A percentile compares a stretch with the other conserved stretches of the same genome.
These are phyloP conservation scores for Heritiera littoralis DNA, from an alignment of 345 rosid genomes.

Conservation along the genomic window DNA sequence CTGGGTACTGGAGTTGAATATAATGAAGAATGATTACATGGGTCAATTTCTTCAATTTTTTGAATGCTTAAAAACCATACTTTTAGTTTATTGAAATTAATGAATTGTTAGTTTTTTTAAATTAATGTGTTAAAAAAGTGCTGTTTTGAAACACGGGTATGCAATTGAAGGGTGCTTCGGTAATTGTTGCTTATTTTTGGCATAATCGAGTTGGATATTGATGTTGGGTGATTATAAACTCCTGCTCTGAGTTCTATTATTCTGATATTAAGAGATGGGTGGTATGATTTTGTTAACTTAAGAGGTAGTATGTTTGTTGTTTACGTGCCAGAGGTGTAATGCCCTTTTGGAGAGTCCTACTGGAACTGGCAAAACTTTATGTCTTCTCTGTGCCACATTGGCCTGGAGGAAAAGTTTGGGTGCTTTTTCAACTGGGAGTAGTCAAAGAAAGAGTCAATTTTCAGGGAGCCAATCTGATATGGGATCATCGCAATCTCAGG, in stretches of 20 bases:
- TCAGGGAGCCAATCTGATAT: constrained; percentile 33
- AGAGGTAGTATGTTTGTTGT: background rate
- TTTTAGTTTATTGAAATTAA: constrained; percentile 4
- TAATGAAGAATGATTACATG: background rate
- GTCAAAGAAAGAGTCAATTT: constrained; percentile 34
- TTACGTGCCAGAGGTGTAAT: constrained; percentile 63
- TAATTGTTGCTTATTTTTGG: background rate
- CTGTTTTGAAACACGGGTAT: background rate
- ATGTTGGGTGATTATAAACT: background rate
- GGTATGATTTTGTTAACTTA: background rate
- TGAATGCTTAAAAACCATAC: background rate
- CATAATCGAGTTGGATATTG: background rate
- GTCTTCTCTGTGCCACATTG: constrained; percentile 95
- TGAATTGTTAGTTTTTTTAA: background rate
- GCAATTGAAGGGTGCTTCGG: constrained; percentile 8
- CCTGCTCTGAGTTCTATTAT: background rate
- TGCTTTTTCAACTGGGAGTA: constrained; percentile 59
- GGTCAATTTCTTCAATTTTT: background rate
- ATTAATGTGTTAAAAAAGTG: background rate
- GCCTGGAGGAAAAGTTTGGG: constrained; percentile 98
- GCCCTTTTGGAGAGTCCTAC: constrained; percentile 98
- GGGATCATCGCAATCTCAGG: constrained; percentile 32
- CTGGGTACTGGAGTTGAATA: background rate
- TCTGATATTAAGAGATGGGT: background rate
- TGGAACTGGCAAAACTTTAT: constrained; percentile 93